These are phyloP conservation scores for barrel medic (Medicago truncatula) DNA, from an alignment of 306 rosid genomes.

Conservation along the genomic window DNA sequence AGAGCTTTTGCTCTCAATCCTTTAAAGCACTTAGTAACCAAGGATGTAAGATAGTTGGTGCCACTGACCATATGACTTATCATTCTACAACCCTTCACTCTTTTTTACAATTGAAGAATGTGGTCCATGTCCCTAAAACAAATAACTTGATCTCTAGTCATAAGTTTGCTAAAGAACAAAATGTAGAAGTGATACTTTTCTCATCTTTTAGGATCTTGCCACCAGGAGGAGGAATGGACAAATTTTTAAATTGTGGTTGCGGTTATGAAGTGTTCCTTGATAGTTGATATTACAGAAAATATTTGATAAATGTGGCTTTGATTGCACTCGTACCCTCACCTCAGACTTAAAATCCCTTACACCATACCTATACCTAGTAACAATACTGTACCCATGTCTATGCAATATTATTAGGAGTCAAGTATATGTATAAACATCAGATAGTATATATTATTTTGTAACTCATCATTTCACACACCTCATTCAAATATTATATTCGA, in stretches of 20 bases:
- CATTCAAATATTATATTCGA: conserved; percentile 16
- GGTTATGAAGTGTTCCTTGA: too few species aligned
- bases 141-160: not conserved
- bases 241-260: too few species aligned
- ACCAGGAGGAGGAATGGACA: too few species aligned
- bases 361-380: too few species aligned
- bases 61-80: not conserved
- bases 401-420: not conserved
- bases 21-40: too few species aligned
- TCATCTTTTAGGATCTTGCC: not conserved
- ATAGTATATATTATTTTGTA: not conserved
- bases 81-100: not conserved
- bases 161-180: not conserved
- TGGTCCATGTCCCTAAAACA: not conserved
- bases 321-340: too few species aligned
- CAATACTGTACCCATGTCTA: not conserved
- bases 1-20: too few species aligned
- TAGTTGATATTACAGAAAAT: too few species aligned
- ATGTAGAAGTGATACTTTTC: not conserved
- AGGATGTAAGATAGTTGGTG: not conserved
- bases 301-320: too few species aligned
- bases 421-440: conserved; percentile 1
- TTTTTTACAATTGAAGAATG: not conserved
- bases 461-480: conserved; percentile 21
- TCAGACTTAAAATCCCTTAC: too few species aligned